Conservation (phyloP, 805 yeast genomes). For the Kluyveromyces wickerhamii region DNA sequence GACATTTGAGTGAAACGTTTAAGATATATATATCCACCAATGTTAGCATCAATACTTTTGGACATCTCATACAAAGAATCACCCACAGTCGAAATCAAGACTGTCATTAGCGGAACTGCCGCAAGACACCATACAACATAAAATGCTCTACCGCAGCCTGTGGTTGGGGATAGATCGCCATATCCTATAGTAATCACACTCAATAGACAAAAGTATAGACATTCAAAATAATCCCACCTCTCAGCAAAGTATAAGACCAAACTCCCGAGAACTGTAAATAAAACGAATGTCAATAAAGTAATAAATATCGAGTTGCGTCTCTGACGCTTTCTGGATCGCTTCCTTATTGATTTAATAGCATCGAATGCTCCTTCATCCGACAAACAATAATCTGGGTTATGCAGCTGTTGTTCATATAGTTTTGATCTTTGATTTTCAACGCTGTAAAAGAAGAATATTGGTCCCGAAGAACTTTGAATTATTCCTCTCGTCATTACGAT, state of each 20-base stretch:
- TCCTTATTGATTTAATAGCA: constrained; percentile 46
- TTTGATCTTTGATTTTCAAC: constrained; percentile 44
- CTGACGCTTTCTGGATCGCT: constrained; percentile 34
- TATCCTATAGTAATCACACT: constrained; percentile 79
- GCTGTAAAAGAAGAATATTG: constrained; percentile 59
- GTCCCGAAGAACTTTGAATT: constrained; percentile 50
- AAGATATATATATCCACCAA: constrained; percentile 5
- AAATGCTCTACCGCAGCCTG: constrained; percentile 60
- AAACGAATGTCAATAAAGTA: constrained; percentile 38
- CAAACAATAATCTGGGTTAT: constrained; percentile 17
- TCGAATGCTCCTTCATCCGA: constrained; percentile 44
- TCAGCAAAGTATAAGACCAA: constrained; percentile 52
- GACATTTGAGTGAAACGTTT: neutral
- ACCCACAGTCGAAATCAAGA: constrained; percentile 62
- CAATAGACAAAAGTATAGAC: constrained; percentile 68
- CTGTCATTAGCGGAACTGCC: constrained; percentile 85
- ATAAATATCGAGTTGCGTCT: constrained; percentile 32
- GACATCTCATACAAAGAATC: constrained; percentile 34
- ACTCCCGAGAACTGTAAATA: constrained; percentile 72
- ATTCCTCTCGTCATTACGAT: constrained; percentile 62
- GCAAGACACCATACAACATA: constrained; percentile 74
- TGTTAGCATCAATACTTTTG: constrained; percentile 14
- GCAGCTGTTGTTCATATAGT: constrained; percentile 13
- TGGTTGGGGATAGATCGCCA: constrained; percentile 62
- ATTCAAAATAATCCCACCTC: constrained; percentile 62